phyloP scores from a whole-genome alignment of 73 alveolate genomes.

The Urostyla sp. region DNA sequence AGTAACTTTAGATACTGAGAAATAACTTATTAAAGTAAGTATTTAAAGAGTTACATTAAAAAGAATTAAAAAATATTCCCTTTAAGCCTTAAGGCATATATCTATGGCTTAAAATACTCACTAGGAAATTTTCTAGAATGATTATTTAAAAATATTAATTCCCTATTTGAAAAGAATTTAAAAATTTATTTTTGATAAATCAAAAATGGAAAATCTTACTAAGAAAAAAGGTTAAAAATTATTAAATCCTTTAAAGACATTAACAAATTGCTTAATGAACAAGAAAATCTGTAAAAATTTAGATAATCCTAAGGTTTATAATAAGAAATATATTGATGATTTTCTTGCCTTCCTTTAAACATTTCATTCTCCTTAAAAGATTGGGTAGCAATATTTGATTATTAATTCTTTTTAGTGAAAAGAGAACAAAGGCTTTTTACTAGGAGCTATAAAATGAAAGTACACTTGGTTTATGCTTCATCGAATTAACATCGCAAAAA shows the following conservation, averaged over 20 bases:
- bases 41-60: neutral
- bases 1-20: neutral
- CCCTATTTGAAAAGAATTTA: neutral
- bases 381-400: neutral
- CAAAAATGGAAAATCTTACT: neutral
- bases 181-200: neutral
- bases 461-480: slow-evolving; percentile 37
- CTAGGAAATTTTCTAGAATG: slow-evolving; percentile 35
- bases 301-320: neutral
- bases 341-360: slow-evolving; percentile 9
- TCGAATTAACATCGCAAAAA: slow-evolving; percentile 13
- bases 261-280: slow-evolving; percentile 41
- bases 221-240: slow-evolving; percentile 6
- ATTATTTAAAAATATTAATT: slow-evolving; percentile 6
- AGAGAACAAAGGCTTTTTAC: slow-evolving; percentile 24
- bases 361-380: neutral
- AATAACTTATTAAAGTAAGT: neutral
- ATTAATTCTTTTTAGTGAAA: no score
- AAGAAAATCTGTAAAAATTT: slow-evolving; percentile 20
- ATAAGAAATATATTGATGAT: slow-evolving; percentile 30
- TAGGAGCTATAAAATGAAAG: slow-evolving; percentile 33
- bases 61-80: slow-evolving; percentile 3
- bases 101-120: slow-evolving; percentile 22
- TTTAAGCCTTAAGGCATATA: slow-evolving; percentile 19
- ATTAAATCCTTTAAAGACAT: slow-evolving; percentile 15